Evolutionary conservation across 2,329 filamentous ascomycete species (phyloP).

Genomic region (Aspergillus pseudonomiae): DNA sequence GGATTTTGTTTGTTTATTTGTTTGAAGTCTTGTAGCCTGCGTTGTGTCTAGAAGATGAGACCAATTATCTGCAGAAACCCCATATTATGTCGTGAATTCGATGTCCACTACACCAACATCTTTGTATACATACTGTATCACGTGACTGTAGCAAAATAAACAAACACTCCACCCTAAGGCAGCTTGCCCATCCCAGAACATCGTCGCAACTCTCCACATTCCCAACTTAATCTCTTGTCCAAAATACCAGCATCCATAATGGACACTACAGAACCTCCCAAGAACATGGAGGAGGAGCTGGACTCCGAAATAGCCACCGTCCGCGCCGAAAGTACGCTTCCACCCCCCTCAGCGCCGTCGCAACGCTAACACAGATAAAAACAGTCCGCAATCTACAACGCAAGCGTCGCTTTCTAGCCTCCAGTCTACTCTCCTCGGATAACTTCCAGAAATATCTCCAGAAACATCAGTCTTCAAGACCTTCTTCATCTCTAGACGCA

Average conservation of each 20-base stretch:
- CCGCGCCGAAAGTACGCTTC: slow-evolving; percentile 42
- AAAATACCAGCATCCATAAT: not conserved
- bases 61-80: not conserved
- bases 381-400: slow-evolving; percentile 44
- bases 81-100: not conserved
- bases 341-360: not conserved
- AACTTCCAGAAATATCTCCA: slow-evolving; percentile 34
- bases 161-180: not conserved
- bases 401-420: slow-evolving; percentile 42
- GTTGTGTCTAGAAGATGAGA: not conserved
- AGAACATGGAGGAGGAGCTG: slow-evolving; percentile 29
- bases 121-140: not conserved
- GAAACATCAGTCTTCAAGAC: slow-evolving; percentile 12
- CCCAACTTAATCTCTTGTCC: not conserved
- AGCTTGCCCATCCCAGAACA: not conserved
- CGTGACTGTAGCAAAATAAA: not conserved
- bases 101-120: not conserved
- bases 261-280: not conserved
- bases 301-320: slow-evolving; percentile 47
- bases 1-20: accelerated
- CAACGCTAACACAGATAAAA: not conserved
- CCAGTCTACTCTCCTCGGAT: slow-evolving; percentile 46
- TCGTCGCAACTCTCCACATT: not conserved
- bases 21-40: not conserved
- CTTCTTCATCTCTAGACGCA: slow-evolving; percentile 14